phyloP scores from a whole-genome alignment of 1,284 basidiomycete genomes.

The Trichosporon inkin region DNA sequence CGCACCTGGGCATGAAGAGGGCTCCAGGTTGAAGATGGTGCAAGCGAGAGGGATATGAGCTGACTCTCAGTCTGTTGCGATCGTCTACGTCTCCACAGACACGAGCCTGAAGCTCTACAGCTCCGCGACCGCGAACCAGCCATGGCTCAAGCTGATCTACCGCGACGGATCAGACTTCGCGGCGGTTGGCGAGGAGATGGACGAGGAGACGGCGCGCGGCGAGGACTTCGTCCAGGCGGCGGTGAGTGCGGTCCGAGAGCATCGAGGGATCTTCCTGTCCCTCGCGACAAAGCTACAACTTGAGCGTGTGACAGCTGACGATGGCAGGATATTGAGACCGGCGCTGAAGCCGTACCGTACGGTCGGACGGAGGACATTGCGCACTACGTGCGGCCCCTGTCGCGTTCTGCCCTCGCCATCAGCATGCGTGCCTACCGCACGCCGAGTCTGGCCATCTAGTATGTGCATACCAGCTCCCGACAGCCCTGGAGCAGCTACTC shows the following conservation, averaged over 20 bases:
- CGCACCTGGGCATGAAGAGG: no score
- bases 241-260: slow-evolving; percentile 25
- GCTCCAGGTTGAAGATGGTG: no score
- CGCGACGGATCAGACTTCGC: slow-evolving; percentile 51
- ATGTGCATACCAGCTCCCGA: no score
- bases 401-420: slow-evolving; percentile 45
- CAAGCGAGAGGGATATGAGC: no score
- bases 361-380: slow-evolving; percentile 44
- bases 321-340: slow-evolving; percentile 41
- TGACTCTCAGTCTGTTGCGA: slow-evolving; percentile 27
- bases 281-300: neutral
- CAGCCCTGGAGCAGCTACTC: neutral
- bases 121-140: slow-evolving; percentile 37
- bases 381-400: slow-evolving; percentile 49
- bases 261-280: neutral
- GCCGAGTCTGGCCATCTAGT: slow-evolving; percentile 49
- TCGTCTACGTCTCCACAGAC: slow-evolving; percentile 50
- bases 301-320: slow-evolving; percentile 10
- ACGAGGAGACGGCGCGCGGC: slow-evolving; percentile 41
- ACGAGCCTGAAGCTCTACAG: slow-evolving; percentile 30
- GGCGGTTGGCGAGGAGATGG: slow-evolving; percentile 37
- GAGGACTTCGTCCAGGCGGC: slow-evolving; percentile 51
- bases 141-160: slow-evolving; percentile 49
- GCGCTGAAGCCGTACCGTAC: slow-evolving; percentile 41
- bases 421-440: slow-evolving; percentile 44